Conservation (phyloP, 2,329 filamentous ascomycete genomes). For the Stachybotrys echinatus region DNA sequence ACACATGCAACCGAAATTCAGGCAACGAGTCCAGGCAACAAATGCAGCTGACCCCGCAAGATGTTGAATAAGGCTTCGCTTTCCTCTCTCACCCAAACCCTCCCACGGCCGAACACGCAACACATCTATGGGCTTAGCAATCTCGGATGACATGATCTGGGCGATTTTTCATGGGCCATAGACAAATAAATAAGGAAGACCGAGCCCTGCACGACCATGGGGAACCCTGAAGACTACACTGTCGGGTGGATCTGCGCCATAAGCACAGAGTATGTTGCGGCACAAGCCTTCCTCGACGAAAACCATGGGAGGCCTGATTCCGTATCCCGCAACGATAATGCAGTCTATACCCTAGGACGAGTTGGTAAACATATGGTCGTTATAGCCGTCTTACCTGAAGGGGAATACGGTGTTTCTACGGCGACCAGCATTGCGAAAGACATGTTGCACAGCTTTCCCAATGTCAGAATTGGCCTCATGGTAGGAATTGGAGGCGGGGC, state of each 20-base stretch:
- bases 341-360: slow-evolving; percentile 16
- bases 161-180: too few species aligned
- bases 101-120: too few species aligned
- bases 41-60: too few species aligned
- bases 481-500: slow-evolving; percentile 9
- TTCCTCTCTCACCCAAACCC: too few species aligned
- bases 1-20: too few species aligned
- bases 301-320: slow-evolving; percentile 3
- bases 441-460: slow-evolving; percentile 23
- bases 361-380: slow-evolving; percentile 22
- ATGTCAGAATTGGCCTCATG: slow-evolving; percentile 8
- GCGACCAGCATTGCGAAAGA: slow-evolving; percentile 21
- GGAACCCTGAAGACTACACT: slow-evolving; percentile 10
- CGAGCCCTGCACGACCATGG: too few species aligned
- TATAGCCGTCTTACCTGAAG: slow-evolving; percentile 18
- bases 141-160: too few species aligned
- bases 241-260: slow-evolving; percentile 18
- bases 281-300: slow-evolving; percentile 12
- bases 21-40: too few species aligned
- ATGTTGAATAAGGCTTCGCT: too few species aligned
- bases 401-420: slow-evolving; percentile 20
- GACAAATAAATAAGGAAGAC: too few species aligned
- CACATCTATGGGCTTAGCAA: too few species aligned
- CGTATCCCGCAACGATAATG: slow-evolving; percentile 10
- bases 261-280: slow-evolving; percentile 10